Base-by-base conservation (phyloP, 306 rosid genomes). In the Cucurbita pepo region DNA sequence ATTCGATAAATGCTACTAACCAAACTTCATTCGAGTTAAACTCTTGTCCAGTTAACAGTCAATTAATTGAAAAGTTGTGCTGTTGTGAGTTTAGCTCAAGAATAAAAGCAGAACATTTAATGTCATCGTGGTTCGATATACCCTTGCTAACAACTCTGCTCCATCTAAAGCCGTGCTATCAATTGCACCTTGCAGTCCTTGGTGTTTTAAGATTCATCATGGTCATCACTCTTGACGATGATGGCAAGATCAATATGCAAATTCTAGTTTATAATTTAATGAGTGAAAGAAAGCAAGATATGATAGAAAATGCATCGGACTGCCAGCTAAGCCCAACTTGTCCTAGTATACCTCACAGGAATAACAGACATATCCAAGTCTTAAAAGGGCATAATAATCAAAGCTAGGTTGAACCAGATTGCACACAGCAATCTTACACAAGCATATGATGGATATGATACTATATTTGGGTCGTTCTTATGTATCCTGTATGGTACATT, bases 71-170 rank as follows among this genome's bases (percentile, higher is more conserved):
- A 69, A 69, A 5, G 74, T 69, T 15, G 8, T 69, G 58, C 25
- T 47, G 57, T 10, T 10, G 43, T 25, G 73, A 25, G 15, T 60
- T 36, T 36, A 36, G 37, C 16, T 67, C 73, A 54, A 44, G 38
- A 72, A 57, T 37, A 73, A 40, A 25, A 8, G 65, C 13, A 56
- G 66, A 43, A 47, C 25, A 41, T 40, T 12, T 30, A 56, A 43
- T 22, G 55, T 13, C 67, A 56, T 56, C 76, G 57, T 25, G 43
- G 67, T 40, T 40, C 43, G 54, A 47, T 45, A 58, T 73, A 69
- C 59, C 74, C 59, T 69, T 51, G 36, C 73, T 50, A 69, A 69
- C 45, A 25, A 69, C 74, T 48, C 47, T 69, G 58, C 74, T 69
- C 57, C 57, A 69, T 69, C 73, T 69, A 69, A 66, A 69, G 15